Conservation (phyloP, 208 protist genomes). For the Trypanosoma cruzi region DNA sequence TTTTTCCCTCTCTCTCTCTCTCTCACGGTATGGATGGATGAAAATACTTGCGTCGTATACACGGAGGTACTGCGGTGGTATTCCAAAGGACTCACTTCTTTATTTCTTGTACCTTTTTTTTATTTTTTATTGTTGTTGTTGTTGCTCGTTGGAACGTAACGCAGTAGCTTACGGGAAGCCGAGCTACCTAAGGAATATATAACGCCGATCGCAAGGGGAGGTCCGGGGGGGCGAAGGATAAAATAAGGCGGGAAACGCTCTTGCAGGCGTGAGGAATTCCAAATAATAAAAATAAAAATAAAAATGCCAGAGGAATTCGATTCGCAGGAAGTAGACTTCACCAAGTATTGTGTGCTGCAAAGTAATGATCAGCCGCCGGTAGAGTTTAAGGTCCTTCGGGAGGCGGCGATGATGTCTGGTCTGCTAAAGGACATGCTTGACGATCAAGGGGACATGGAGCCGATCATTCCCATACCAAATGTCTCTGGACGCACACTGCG, state of each 20-base stretch:
- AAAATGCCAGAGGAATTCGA: slow-evolving; percentile 62
- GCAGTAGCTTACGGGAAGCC: too few species aligned
- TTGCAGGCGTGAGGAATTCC: not conserved
- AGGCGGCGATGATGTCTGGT: slow-evolving; percentile 88
- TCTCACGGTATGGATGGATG: too few species aligned
- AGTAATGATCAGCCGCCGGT: slow-evolving; percentile 85
- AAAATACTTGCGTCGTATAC: too few species aligned
- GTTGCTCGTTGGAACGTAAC: too few species aligned
- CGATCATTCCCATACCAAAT: slow-evolving; percentile 93
- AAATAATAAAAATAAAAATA: not conserved
- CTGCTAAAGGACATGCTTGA: slow-evolving; percentile 93
- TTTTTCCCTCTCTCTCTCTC: not conserved
- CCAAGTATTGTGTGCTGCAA: slow-evolving; percentile 87
- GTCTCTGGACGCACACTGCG: slow-evolving; percentile 86
- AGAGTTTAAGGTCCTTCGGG: slow-evolving; percentile 82
- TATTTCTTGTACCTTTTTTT: too few species aligned
- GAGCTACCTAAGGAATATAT: not conserved
- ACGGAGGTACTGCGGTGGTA: too few species aligned
- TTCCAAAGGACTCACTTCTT: too few species aligned
- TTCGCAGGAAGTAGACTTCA: slow-evolving; percentile 69
- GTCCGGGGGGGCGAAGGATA: not conserved
- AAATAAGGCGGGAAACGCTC: too few species aligned
- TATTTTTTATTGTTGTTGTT: too few species aligned
- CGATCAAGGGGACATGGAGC: slow-evolving; percentile 70
- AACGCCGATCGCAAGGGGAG: not conserved